These are phyloP conservation scores for Ajuga chamaepitys DNA, from an alignment of 257 asterid genomes.

Conservation along the genomic window DNA sequence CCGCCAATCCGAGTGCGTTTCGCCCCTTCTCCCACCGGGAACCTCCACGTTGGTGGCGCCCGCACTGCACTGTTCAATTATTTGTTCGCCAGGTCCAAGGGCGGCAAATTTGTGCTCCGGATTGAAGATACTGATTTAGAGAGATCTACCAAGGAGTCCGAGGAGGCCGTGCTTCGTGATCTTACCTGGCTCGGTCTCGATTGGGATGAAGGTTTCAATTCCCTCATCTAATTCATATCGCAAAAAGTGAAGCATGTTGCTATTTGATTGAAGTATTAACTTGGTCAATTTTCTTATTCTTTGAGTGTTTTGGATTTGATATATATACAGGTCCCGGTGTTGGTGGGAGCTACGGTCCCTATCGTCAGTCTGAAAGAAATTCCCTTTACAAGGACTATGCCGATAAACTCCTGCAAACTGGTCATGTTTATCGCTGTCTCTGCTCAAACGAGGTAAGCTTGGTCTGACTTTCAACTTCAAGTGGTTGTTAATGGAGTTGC, in stretches of 20 bases:
- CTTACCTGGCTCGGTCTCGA: slow-evolving; percentile 91
- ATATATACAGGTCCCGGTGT: slow-evolving; percentile 76
- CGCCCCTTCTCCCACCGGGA: slow-evolving; percentile 98
- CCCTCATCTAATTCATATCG: not conserved
- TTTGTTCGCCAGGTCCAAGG: slow-evolving; percentile 82
- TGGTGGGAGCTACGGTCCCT: slow-evolving; percentile 87
- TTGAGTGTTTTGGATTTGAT: slow-evolving; percentile 9
- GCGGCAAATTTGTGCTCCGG: slow-evolving; percentile 83
- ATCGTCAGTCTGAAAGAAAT: slow-evolving; percentile 92
- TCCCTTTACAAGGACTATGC: slow-evolving; percentile 78
- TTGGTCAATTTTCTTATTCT: not conserved
- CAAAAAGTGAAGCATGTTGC: not conserved
- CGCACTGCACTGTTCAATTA: slow-evolving; percentile 95
- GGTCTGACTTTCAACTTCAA: not conserved
- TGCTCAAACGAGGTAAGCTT: slow-evolving; percentile 70
- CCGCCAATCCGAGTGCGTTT: slow-evolving; percentile 69
- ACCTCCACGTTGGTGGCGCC: slow-evolving; percentile 98
- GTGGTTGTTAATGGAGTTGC: not conserved
- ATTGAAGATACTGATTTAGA: slow-evolving; percentile 94
- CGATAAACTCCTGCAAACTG: slow-evolving; percentile 62
- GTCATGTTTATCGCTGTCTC: slow-evolving; percentile 90
- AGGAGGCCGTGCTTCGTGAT: slow-evolving; percentile 85
- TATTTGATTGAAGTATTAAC: not conserved
- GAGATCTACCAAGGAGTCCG: slow-evolving; percentile 92
- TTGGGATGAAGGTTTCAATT: slow-evolving; percentile 81